Conservation (phyloP, 495 filamentous ascomycete species). For the Podospora anserina region DNA sequence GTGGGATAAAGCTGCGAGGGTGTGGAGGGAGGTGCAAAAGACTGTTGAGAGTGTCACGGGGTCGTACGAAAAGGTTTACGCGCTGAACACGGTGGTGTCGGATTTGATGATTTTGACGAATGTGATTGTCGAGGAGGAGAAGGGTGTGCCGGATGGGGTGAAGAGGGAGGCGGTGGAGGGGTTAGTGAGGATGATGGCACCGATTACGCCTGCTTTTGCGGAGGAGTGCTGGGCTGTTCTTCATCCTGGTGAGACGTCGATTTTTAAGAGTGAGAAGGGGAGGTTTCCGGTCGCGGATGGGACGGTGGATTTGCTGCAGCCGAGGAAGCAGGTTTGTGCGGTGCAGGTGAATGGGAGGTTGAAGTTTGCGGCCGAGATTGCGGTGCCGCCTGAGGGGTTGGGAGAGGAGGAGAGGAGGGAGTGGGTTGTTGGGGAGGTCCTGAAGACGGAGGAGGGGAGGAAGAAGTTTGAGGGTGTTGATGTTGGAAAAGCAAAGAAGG, state of each 20-base stretch:
- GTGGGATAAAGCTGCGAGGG: slow-evolving; percentile 51
- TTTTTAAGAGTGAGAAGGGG: slow-evolving; percentile 42
- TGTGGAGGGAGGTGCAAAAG: slow-evolving; percentile 62
- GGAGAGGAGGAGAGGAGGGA: slow-evolving; percentile 40
- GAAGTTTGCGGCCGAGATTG: slow-evolving; percentile 61
- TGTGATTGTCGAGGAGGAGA: slow-evolving; percentile 39
- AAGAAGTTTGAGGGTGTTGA: slow-evolving; percentile 46
- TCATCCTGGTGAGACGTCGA: slow-evolving; percentile 23
- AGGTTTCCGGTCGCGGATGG: slow-evolving; percentile 56
- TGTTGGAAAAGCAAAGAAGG: slow-evolving; percentile 44
- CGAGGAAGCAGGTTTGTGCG: slow-evolving; percentile 47
- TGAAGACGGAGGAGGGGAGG: slow-evolving; percentile 42
- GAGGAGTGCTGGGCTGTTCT: slow-evolving; percentile 76
- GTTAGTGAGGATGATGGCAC: slow-evolving; percentile 69
- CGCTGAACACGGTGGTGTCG: slow-evolving; percentile 77
- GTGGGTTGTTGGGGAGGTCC: slow-evolving; percentile 55
- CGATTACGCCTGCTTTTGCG: slow-evolving; percentile 71
- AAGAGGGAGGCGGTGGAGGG: slow-evolving; percentile 36
- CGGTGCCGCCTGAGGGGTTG: slow-evolving; percentile 33
- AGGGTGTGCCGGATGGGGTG: slow-evolving; percentile 25
- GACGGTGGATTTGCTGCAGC: slow-evolving; percentile 39
- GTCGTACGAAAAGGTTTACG: slow-evolving; percentile 65
- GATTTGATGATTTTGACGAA: slow-evolving; percentile 80
- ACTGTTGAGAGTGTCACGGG: slow-evolving; percentile 65
- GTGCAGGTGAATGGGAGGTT: slow-evolving; percentile 77